These are phyloP conservation scores for Lyophyllum semitale DNA, from an alignment of 768 basidiomycete species.

Conservation along the genomic window DNA sequence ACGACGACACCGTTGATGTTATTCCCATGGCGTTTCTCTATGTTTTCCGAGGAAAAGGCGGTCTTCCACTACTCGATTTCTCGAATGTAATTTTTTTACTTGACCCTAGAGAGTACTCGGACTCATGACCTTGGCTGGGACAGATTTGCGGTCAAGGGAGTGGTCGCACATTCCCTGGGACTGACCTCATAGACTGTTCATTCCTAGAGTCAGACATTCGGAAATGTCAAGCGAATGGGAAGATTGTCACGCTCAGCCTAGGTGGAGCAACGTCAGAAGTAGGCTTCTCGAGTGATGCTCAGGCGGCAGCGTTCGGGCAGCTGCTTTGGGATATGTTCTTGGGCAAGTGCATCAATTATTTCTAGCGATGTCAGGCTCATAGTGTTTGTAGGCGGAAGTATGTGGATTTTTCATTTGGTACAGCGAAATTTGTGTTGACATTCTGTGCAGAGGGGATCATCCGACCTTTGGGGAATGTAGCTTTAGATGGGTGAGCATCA, in stretches of 20 bases:
- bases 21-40: slow-evolving; percentile 64
- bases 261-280: slow-evolving; percentile 63
- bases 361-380: background rate
- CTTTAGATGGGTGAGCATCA: slow-evolving; percentile 64
- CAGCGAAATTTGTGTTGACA: background rate
- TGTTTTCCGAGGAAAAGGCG: slow-evolving; percentile 62
- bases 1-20: slow-evolving; percentile 62
- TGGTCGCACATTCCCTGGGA: slow-evolving; percentile 54
- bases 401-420: slow-evolving; percentile 9
- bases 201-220: slow-evolving; percentile 64
- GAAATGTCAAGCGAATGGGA: slow-evolving; percentile 64
- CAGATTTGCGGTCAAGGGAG: slow-evolving; percentile 56
- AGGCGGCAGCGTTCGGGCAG: slow-evolving; percentile 56
- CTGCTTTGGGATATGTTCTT: slow-evolving; percentile 73
- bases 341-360: slow-evolving; percentile 33
- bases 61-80: slow-evolving; percentile 60
- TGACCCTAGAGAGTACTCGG: background rate
- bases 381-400: slow-evolving; percentile 29
- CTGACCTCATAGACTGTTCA: slow-evolving; percentile 62
- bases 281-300: slow-evolving; percentile 53
- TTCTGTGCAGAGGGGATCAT: slow-evolving; percentile 35
- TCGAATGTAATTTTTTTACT: slow-evolving; percentile 47
- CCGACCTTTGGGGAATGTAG: slow-evolving; percentile 67
- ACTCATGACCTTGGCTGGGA: background rate
- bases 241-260: slow-evolving; percentile 52